These are phyloP conservation scores for Zygosaccharomyces sapae DNA, from an alignment of 1,139 yeast genomes.

Conservation along the genomic window DNA sequence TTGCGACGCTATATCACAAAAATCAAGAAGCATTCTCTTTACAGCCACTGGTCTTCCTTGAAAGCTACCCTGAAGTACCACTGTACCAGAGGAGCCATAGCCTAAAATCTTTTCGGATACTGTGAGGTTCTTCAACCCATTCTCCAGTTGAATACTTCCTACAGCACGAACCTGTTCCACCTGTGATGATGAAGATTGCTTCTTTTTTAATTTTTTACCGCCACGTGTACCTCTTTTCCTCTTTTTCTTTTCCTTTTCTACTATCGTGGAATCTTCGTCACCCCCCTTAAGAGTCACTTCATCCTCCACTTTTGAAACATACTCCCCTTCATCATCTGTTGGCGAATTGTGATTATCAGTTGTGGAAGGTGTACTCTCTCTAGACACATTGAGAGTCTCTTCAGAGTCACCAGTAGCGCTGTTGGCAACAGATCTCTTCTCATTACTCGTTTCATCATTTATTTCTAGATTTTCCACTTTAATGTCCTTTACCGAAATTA, in stretches of 20 bases:
- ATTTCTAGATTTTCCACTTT: constrained; percentile 17
- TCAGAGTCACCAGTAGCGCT: constrained; percentile 3
- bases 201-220: constrained; percentile 55
- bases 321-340: constrained; percentile 8
- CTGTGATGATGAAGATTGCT: constrained; percentile 29
- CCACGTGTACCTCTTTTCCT: constrained; percentile 87
- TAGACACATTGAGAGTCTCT: not conserved
- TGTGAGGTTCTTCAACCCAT: constrained; percentile 46
- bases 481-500: constrained; percentile 19
- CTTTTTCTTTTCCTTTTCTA: constrained; percentile 43
- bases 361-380: not conserved
- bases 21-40: constrained; percentile 86
- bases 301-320: constrained; percentile 5
- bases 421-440: constrained; percentile 2
- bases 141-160: constrained; percentile 22
- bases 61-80: constrained; percentile 84
- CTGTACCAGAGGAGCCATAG: constrained; percentile 95
- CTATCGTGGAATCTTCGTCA: constrained; percentile 8
- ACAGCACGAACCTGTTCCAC: constrained; percentile 18
- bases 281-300: constrained; percentile 1
- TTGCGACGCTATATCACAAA: constrained; percentile 92
- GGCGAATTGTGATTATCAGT: not conserved
- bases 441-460: constrained; percentile 17
- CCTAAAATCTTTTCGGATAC: constrained; percentile 78
- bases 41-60: constrained; percentile 95